These are phyloP conservation scores for Kwoniella sp. DNA, from an alignment of 768 basidiomycete genomes.

Conservation along the genomic window DNA sequence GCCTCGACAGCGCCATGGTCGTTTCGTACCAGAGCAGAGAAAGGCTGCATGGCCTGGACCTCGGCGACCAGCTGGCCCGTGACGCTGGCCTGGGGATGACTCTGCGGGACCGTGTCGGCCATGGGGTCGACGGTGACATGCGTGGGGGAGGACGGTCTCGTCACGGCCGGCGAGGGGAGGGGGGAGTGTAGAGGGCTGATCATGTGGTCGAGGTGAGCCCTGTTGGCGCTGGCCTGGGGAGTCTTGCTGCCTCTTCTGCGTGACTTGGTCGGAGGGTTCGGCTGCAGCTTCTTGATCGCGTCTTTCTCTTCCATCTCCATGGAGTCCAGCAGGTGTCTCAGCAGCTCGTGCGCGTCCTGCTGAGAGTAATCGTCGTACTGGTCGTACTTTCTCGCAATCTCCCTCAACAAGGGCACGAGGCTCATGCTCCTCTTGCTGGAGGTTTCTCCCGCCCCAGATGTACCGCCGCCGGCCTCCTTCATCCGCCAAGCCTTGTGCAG, in stretches of 20 bases:
- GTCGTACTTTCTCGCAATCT: constrained; percentile 78
- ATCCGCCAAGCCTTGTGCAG: constrained; percentile 44
- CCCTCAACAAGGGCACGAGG: constrained; percentile 55
- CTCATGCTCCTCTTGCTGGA: constrained; percentile 31
- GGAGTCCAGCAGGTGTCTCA: constrained; percentile 81
- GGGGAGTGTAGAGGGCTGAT: constrained; percentile 26
- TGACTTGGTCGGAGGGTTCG: constrained; percentile 9
- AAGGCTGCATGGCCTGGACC: neutral
- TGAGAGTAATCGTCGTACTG: constrained; percentile 93
- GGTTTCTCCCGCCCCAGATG: constrained; percentile 27
- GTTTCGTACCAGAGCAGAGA: neutral
- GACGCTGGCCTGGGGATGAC: neutral
- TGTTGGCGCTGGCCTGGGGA: neutral
- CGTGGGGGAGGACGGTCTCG: constrained; percentile 19
- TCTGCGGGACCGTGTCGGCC: neutral
- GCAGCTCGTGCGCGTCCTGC: constrained; percentile 92
- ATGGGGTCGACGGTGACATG: constrained; percentile 14
- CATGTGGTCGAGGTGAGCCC: constrained; percentile 8
- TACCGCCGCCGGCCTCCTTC: constrained; percentile 45
- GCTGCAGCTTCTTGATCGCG: constrained; percentile 51
- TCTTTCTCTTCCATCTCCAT: constrained; percentile 95
- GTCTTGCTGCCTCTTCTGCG: neutral
- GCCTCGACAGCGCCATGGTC: neutral
- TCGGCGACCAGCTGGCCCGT: constrained; percentile 10
- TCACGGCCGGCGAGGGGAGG: constrained; percentile 27